These are phyloP conservation scores for Gaeumannomyces sp. DNA, from an alignment of 2,329 filamentous ascomycete genomes.

Conservation along the genomic window DNA sequence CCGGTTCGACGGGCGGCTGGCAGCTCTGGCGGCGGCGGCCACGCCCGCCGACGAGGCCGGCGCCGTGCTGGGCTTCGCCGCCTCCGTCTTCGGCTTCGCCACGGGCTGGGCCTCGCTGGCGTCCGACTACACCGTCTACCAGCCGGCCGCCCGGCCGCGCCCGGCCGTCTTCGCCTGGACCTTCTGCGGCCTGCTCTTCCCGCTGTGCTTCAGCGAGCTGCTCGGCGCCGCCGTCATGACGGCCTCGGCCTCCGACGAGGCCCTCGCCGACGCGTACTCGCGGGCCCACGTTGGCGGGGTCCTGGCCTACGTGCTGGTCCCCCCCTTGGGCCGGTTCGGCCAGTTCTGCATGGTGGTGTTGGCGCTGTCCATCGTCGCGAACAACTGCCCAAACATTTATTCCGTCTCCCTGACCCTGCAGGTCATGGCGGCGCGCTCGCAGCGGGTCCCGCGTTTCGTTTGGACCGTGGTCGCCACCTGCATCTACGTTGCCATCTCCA, in stretches of 20 bases:
- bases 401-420: constrained; percentile 37
- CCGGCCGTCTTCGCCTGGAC: constrained; percentile 62
- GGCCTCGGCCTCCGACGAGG: constrained; percentile 49
- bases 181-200: constrained; percentile 61
- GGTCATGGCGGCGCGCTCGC: constrained; percentile 45
- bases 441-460: constrained; percentile 48
- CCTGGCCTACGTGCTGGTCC: constrained; percentile 37
- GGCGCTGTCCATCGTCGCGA: constrained; percentile 38
- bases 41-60: constrained; percentile 50
- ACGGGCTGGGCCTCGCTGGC: constrained; percentile 60
- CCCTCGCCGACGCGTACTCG: constrained; percentile 39
- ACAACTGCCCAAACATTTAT: constrained; percentile 35
- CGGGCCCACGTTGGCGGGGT: constrained; percentile 39
- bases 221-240: constrained; percentile 66
- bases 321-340: constrained; percentile 38
- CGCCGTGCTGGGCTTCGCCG: constrained; percentile 55
- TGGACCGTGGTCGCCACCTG: constrained; percentile 53
- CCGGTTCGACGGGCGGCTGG: constrained; percentile 35
- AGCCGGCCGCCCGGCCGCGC: constrained; percentile 38
- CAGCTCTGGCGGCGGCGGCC: constrained; percentile 41
- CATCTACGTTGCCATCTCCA: constrained; percentile 52
- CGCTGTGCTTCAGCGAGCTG: constrained; percentile 68
- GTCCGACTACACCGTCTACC: constrained; percentile 52
- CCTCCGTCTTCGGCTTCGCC: constrained; percentile 61
- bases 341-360: constrained; percentile 41